Base-by-base conservation (phyloP, 1,284 basidiomycete species). In the Sphagnurus paluster region DNA sequence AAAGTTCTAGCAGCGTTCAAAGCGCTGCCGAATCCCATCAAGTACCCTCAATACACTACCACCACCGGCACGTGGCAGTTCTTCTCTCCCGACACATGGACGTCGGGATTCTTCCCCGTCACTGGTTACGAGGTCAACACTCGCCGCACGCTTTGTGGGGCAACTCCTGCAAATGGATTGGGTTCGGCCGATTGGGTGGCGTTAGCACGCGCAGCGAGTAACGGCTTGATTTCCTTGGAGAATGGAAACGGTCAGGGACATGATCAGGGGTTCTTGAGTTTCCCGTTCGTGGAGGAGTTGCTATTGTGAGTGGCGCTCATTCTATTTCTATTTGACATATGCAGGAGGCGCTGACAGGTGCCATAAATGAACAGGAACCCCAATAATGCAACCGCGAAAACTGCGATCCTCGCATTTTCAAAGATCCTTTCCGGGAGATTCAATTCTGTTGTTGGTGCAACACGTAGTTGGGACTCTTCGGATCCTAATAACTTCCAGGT, bases 101-200 rank as follows among this genome's bases (percentile, higher is more conserved):
- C 84, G 1, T 75, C 79, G 5, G 83, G 81, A 0, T 87, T 87
- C 70, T 81, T 87, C 61, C 81, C 84, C 0, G 69, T 73, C 9
- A 76, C 76, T 2, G 63, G 77, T 19, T 87, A 87, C 53, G 77
- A 76, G 5, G 63, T 87, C 50, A 68, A 82, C 57, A 69, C 71
- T 33, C 70, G 84, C 20, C 67, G 69, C 47, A 55, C 55, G 17
- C 62, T 81, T 3, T 86, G 83, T 50, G 68, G 66, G 21, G 55
- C 65, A 2, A 64, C 69, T 5, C 33, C 57, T 4, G 56, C 57
- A 4, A 71, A 72, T 38, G 62, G 59, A 5, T 48, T 71, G 30
- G 61, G 57, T 11, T 61, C 56, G 3, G 71, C 68, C 9, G 67
- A 80, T 57, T 87, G 82, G 81, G 57, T 84, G 24, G 56, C 59